Conservation (phyloP, 169 alveolate species). For the Plasmodium vinckei region DNA sequence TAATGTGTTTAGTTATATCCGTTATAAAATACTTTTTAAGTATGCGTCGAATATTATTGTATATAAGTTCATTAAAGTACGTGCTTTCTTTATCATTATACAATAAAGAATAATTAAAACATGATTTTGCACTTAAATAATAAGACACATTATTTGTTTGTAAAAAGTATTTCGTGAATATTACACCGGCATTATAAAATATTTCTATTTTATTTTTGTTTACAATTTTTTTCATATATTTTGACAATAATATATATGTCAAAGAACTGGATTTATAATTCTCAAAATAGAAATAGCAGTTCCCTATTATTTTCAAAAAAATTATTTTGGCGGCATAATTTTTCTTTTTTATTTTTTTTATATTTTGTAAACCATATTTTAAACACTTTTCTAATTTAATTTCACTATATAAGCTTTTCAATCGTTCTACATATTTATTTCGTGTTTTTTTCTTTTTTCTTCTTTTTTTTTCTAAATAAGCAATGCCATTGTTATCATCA, state of each 20-base stretch:
- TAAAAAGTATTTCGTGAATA: slow-evolving; percentile 46
- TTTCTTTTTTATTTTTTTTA: slow-evolving; percentile 37
- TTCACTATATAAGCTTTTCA: slow-evolving; percentile 21
- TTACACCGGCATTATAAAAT: slow-evolving; percentile 56
- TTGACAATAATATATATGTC: slow-evolving; percentile 48
- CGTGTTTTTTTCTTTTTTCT: slow-evolving; percentile 4
- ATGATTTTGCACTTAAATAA: slow-evolving; percentile 45
- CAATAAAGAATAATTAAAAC: slow-evolving; percentile 40
- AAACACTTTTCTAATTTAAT: slow-evolving; percentile 51
- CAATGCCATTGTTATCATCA: neutral
- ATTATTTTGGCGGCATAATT: slow-evolving; percentile 32
- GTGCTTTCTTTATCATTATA: slow-evolving; percentile 41
- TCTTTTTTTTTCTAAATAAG: slow-evolving; percentile 6
- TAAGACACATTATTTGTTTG: slow-evolving; percentile 29
- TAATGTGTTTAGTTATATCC: too few relatives aligned
- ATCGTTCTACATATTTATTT: slow-evolving; percentile 29
- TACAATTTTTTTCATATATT: slow-evolving; percentile 32
- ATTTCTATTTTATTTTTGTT: slow-evolving; percentile 48
- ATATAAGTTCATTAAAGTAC: slow-evolving; percentile 23
- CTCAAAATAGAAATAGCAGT: slow-evolving; percentile 48
- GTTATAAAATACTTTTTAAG: slow-evolving; percentile 24
- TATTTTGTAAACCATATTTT: slow-evolving; percentile 41
- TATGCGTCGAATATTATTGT: slow-evolving; percentile 25
- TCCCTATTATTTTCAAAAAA: slow-evolving; percentile 53
- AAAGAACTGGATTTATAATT: slow-evolving; percentile 51